A percentile compares a stretch with the other conserved stretches of the same genome.
These are phyloP conservation scores for Apiotrichum mycotoxinovorans DNA, from an alignment of 1,284 basidiomycete species.

Conservation along the genomic window DNA sequence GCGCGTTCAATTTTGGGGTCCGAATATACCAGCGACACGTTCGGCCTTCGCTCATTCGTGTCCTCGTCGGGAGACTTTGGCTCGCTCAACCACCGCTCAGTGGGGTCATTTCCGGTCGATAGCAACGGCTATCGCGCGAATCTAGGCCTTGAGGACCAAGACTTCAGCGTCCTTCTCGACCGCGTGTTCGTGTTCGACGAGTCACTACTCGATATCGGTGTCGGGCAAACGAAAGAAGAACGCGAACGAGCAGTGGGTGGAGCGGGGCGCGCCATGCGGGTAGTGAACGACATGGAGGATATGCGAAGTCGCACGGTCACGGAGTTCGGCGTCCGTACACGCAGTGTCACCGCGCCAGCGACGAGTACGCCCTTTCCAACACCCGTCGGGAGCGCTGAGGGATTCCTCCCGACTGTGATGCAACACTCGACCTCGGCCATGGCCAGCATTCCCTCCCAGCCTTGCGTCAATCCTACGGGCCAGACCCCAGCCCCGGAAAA, in stretches of 20 bases:
- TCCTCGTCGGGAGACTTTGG: not conserved
- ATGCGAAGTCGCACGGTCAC: not conserved
- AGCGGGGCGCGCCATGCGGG: not conserved
- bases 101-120: too few relatives aligned
- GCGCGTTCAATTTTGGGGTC: constrained; percentile 1
- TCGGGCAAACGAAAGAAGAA: not conserved
- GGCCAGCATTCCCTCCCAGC: not conserved
- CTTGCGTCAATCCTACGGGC: too few relatives aligned
- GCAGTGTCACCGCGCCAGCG: not conserved
- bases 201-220: not conserved
- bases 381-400: not conserved
- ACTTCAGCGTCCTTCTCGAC: not conserved
- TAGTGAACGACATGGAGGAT: not conserved
- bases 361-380: not conserved
- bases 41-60: not conserved
- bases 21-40: not conserved
- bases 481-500: too few relatives aligned
- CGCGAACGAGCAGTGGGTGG: not conserved
- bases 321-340: not conserved
- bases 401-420: not conserved
- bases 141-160: not conserved
- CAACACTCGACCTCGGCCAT: not conserved
- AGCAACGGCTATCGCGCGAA: not conserved
- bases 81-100: not conserved
- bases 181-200: not conserved